Base-by-base conservation (phyloP, 768 basidiomycete genomes). In the Boletus rubroflammeus region DNA sequence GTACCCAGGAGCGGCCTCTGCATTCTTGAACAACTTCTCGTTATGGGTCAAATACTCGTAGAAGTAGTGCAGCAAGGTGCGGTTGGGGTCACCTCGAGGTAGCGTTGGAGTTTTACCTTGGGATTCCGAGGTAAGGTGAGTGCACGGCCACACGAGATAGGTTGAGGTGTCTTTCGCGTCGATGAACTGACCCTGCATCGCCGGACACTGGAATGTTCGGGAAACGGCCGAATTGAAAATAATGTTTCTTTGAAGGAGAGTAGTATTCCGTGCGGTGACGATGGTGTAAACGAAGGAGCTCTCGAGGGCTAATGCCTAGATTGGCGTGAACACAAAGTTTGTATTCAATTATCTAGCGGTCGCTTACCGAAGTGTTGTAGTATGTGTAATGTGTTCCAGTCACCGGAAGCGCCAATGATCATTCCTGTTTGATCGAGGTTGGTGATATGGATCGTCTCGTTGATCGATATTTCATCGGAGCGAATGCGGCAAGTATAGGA, bases 11-110 rank as follows among this genome's bases (percentile, higher is more conserved):
- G 9, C 13, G 13, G 13, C 6, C 14, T 6, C 14, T 4, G 34
- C 9, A 3, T 35, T 9, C 17, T 10, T 34, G 42, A 53, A 59
- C 11, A 28, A 8, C 21, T 28, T 45, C 19, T 54, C 44, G 6
- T 54, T 50, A 7, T 28, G 2, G 10, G 51, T 35, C 13, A 59
- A 3, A 34, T 59, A 59, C 19, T 59, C 39, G 39, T 49, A 47
- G 35, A 60, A 50, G 10, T 34, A 34, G 6, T 15, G 32, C 3
- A 14, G 2, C 14, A 34, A 34, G 32, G 32, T 15, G 14, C 6
- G 14, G 32, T 34, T 15, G 32, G 15, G 32, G 14, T 6, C 5
- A 34, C 32, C 14, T 34, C 1, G 32, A 34, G 6, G 14, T 34
- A 34, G 13, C 32, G 32, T 10, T 14, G 14, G 32, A 14, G 32